Evolutionary conservation across 2,329 filamentous ascomycete genomes (phyloP).

Genomic region (Pseudocercospora macadamiae): DNA sequence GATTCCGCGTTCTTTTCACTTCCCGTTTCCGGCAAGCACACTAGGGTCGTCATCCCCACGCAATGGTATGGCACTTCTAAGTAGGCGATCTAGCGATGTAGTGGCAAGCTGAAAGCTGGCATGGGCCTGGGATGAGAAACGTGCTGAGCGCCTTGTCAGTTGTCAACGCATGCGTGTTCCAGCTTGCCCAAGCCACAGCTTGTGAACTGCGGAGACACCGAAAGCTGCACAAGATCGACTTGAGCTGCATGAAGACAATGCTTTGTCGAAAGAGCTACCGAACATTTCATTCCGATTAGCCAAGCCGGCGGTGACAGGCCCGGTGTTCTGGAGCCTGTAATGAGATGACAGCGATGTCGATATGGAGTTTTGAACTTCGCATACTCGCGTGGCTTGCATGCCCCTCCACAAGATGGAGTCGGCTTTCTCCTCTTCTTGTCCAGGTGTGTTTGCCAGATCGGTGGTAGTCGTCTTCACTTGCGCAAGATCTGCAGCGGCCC

Average conservation of each 20-base stretch:
- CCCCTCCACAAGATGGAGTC: background rate
- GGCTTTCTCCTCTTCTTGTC: background rate
- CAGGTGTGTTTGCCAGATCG: background rate
- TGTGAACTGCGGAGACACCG: background rate
- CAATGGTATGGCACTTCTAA: background rate
- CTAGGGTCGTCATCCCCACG: background rate
- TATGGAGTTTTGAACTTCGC: background rate
- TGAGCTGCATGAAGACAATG: background rate
- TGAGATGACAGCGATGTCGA: background rate
- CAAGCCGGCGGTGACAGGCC: background rate
- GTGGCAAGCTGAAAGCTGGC: background rate
- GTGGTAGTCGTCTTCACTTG: background rate
- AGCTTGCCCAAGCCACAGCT: slow-evolving; percentile 1
- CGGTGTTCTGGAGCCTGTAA: background rate
- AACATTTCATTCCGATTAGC: background rate
- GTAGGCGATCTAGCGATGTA: background rate
- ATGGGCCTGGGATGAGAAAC: background rate
- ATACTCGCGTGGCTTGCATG: background rate
- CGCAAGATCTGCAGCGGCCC: background rate
- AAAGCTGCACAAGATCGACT: background rate
- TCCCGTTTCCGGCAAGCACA: background rate
- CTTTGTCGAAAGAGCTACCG: background rate
- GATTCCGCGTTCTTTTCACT: background rate
- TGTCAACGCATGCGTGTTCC: slow-evolving; percentile 1
- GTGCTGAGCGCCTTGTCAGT: background rate